Conservation (phyloP, 2,329 filamentous ascomycete genomes). For the Ascomycota sp. region DNA sequence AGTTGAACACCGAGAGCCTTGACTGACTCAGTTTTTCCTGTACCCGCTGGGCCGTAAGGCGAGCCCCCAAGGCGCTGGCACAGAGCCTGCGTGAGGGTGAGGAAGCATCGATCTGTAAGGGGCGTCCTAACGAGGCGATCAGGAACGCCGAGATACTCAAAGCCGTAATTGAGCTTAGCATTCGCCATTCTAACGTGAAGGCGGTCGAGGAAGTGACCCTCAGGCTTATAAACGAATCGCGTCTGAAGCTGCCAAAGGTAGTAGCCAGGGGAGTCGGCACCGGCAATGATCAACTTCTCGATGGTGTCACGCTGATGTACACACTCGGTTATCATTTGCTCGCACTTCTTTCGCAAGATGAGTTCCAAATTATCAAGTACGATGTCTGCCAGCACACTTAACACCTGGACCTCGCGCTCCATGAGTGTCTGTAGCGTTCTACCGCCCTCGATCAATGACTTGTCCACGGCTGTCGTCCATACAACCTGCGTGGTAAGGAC, state of each 20-base stretch:
- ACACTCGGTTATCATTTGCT: slow-evolving; percentile 96
- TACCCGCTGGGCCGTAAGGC: slow-evolving; percentile 91
- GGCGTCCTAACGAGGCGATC: slow-evolving; percentile 93
- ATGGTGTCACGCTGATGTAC: slow-evolving; percentile 93
- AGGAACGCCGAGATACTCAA: slow-evolving; percentile 91
- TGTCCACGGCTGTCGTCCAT: slow-evolving; percentile 79
- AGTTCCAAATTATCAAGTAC: slow-evolving; percentile 78
- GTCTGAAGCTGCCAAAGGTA: slow-evolving; percentile 92
- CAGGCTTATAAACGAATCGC: slow-evolving; percentile 76
- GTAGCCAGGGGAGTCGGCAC: slow-evolving; percentile 57
- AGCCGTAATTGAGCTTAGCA: slow-evolving; percentile 84
- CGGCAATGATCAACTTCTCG: slow-evolving; percentile 59
- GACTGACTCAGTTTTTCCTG: slow-evolving; percentile 96
- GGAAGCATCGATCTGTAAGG: slow-evolving; percentile 92
- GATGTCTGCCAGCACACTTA: slow-evolving; percentile 69
- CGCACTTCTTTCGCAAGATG: slow-evolving; percentile 85
- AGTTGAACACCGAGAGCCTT: slow-evolving; percentile 94
- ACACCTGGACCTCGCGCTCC: slow-evolving; percentile 64
- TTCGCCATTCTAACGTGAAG: slow-evolving; percentile 94
- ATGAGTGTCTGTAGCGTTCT: slow-evolving; percentile 49
- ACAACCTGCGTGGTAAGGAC: slow-evolving; percentile 84
- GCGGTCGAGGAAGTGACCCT: slow-evolving; percentile 64
- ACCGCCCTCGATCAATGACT: slow-evolving; percentile 53
- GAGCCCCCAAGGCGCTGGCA: slow-evolving; percentile 92
- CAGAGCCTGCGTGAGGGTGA: slow-evolving; percentile 87